Conservation (phyloP, 2,329 filamentous ascomycete genomes). For the Myriosclerotinia curreyana region DNA sequence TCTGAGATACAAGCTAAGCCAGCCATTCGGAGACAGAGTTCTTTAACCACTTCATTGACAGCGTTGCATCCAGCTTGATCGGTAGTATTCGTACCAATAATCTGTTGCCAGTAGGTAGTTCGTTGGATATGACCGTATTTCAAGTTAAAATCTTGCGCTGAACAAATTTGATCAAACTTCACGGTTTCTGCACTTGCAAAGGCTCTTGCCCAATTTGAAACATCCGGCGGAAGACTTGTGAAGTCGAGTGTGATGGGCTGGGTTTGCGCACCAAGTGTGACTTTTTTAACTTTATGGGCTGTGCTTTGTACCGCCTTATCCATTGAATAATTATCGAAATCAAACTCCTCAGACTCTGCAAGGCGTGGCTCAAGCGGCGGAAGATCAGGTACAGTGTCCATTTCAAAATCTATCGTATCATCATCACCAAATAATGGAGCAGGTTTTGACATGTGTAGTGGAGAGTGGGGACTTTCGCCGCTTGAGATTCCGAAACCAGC, state of each 20-base stretch:
- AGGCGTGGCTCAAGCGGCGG: not conserved
- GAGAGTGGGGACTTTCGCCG: not conserved
- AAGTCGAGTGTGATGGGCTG: conserved; percentile 9
- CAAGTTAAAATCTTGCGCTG: conserved; percentile 32
- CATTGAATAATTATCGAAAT: not conserved
- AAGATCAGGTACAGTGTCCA: not conserved
- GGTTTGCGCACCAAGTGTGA: not conserved
- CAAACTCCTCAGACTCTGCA: not conserved
- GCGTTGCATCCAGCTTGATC: conserved; percentile 19
- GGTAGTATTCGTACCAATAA: conserved; percentile 21
- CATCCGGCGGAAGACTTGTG: not conserved
- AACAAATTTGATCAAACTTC: conserved; percentile 31
- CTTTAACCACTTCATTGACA: conserved; percentile 27
- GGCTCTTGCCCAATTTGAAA: not conserved
- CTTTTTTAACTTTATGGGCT: not conserved
- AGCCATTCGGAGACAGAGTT: conserved; percentile 28
- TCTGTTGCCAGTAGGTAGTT: conserved; percentile 25
- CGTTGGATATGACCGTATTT: conserved; percentile 21
- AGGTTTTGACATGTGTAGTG: not conserved
- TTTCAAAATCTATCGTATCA: conserved; percentile 3
- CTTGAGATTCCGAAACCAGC: not conserved
- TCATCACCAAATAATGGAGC: not conserved
- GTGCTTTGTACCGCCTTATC: not conserved
- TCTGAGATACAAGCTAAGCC: conserved; percentile 29
- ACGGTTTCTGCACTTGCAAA: conserved; percentile 10